A percentile compares a stretch with the other conserved stretches of the same genome.
Conservation (phyloP, 345 rosid genomes). For the thale cress (Arabidopsis thaliana) region DNA sequence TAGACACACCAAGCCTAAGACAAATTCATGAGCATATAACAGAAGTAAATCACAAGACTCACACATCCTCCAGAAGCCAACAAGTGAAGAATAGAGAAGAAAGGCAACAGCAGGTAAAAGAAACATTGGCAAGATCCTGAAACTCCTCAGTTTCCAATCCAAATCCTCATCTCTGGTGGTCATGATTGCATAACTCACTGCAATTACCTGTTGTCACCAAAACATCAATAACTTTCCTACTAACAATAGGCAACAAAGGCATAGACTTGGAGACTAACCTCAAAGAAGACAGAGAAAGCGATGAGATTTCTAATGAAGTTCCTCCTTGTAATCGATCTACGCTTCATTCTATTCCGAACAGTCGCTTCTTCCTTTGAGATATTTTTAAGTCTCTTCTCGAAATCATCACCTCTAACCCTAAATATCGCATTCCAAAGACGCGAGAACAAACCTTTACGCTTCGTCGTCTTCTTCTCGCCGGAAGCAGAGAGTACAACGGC, state of each 20-base stretch:
- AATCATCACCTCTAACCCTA: constrained; percentile 66
- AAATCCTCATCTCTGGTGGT: constrained; percentile 66
- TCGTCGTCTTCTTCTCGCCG: constrained; percentile 38
- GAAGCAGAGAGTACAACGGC: not conserved
- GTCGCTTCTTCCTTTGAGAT: constrained; percentile 83
- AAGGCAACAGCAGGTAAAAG: constrained; percentile 64
- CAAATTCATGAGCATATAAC: not conserved
- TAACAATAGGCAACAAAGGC: no score
- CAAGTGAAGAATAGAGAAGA: constrained; percentile 54
- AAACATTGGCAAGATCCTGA: constrained; percentile 72
- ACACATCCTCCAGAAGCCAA: constrained; percentile 70
- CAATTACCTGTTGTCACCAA: constrained; percentile 55
- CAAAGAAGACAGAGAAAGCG: constrained; percentile 69
- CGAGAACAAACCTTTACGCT: constrained; percentile 60
- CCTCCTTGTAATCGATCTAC: constrained; percentile 66
- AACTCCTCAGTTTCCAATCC: constrained; percentile 73
- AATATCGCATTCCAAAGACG: constrained; percentile 74
- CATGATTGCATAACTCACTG: constrained; percentile 72
- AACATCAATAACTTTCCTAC: not conserved
- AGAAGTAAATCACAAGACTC: constrained; percentile 37
- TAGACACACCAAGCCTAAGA: constrained; percentile 7
- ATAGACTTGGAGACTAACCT: constrained; percentile 46
- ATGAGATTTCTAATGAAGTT: constrained; percentile 62
- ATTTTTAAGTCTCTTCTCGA: constrained; percentile 79
- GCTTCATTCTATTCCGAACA: constrained; percentile 61